These are phyloP conservation scores for Globisporangium recalcitrans DNA, from an alignment of 352 stramenopile genomes.

Conservation along the genomic window DNA sequence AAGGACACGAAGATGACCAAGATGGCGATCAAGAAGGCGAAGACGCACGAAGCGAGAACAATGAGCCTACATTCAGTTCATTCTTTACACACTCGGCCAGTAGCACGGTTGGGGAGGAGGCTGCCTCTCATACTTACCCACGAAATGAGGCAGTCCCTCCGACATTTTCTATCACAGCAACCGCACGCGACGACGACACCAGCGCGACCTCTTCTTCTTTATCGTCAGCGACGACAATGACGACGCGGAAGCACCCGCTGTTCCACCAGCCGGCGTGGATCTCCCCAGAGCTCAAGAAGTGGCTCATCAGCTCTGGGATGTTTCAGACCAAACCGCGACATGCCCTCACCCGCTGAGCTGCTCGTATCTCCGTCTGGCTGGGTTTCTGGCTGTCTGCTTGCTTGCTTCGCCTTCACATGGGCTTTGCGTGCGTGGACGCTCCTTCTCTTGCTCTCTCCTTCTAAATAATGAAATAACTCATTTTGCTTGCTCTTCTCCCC, in stretches of 20 bases:
- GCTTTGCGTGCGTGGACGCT: background rate
- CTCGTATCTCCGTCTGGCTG: background rate
- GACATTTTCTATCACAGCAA: constrained; percentile 12
- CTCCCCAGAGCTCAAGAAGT: constrained; percentile 45
- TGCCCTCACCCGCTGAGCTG: background rate
- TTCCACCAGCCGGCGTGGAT: constrained; percentile 59
- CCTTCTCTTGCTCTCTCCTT: constrained; percentile 6
- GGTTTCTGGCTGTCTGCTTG: background rate
- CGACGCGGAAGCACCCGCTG: constrained; percentile 17
- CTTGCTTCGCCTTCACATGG: background rate
- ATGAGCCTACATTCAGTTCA: constrained; percentile 18
- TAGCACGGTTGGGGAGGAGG: background rate
- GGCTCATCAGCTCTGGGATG: constrained; percentile 42
- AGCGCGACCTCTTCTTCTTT: background rate
- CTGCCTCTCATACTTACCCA: constrained; percentile 15
- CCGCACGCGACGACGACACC: background rate
- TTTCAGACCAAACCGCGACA: constrained; percentile 30
- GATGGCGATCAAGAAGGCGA: constrained; percentile 4
- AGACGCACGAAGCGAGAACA: constrained; percentile 1
- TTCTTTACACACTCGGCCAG: constrained; percentile 2
- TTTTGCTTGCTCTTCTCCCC: background rate
- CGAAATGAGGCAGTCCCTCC: constrained; percentile 7
- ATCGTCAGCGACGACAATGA: background rate
- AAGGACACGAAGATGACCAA: background rate
- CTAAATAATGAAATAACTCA: constrained; percentile 19